These are phyloP conservation scores for Hypocreales sp. DNA, from an alignment of 2,329 filamentous ascomycete genomes.

Conservation along the genomic window DNA sequence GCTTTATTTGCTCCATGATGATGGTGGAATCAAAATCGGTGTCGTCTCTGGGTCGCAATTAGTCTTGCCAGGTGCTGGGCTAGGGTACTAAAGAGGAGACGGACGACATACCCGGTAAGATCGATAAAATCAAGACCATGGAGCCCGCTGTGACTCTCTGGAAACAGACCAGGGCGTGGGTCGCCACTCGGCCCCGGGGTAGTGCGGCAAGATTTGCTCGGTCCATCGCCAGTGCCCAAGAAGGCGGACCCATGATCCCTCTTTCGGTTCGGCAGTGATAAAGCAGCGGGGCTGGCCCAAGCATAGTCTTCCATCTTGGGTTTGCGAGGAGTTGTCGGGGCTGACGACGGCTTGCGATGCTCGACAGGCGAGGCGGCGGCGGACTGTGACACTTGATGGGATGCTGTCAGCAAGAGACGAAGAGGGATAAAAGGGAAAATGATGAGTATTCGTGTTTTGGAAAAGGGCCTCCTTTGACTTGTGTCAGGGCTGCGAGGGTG, in stretches of 20 bases:
- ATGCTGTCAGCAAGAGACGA: neutral
- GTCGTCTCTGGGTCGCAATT: conserved; percentile 13
- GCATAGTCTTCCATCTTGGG: neutral
- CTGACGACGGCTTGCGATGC: conserved; percentile 1
- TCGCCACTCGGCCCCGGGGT: conserved; percentile 10
- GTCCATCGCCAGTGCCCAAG: conserved; percentile 4
- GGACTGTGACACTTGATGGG: neutral
- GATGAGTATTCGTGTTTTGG: too few species aligned
- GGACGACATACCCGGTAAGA: conserved; percentile 21
- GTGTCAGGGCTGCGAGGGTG: neutral
- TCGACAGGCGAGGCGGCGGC: neutral
- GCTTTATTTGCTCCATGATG: conserved; percentile 19
- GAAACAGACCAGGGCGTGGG: neutral
- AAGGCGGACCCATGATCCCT: conserved; percentile 9
- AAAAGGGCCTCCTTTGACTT: too few species aligned
- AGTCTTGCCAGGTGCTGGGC: conserved; percentile 2
- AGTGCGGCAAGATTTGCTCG: conserved; percentile 18
- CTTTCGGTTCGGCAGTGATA: conserved; percentile 14
- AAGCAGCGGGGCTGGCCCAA: conserved; percentile 5
- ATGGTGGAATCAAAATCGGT: conserved; percentile 12
- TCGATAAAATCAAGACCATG: conserved; percentile 19
- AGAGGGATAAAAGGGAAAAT: too few species aligned
- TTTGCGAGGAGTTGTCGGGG: conserved; percentile 9
- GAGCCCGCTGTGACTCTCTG: conserved; percentile 1
- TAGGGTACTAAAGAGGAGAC: too few species aligned